Conservation (phyloP, 495 filamentous ascomycete species). For the Friedmanniomyces simplex region DNA sequence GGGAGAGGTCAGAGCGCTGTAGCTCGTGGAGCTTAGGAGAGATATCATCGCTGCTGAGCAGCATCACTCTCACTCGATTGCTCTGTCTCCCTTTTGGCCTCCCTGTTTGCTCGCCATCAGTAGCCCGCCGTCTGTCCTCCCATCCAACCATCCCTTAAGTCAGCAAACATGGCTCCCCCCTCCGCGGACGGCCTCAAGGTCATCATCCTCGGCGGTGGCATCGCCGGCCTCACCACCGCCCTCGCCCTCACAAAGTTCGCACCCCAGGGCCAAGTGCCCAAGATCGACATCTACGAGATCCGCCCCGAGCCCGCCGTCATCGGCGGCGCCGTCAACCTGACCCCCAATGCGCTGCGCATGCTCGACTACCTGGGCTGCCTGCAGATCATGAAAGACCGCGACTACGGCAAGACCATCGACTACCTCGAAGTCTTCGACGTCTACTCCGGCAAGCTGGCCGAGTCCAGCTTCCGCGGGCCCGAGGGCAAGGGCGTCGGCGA, state of each 20-base stretch:
- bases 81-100: background rate
- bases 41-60: background rate
- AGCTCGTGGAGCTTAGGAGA: background rate
- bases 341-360: constrained; percentile 49
- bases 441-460: constrained; percentile 36
- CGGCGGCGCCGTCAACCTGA: constrained; percentile 53
- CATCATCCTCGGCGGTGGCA: constrained; percentile 46
- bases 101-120: background rate
- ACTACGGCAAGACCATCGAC: constrained; percentile 34
- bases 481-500: constrained; percentile 26
- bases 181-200: constrained; percentile 19
- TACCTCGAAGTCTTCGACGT: constrained; percentile 40
- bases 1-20: background rate
- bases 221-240: constrained; percentile 45
- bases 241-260: constrained; percentile 41
- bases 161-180: constrained; percentile 15
- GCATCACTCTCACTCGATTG: background rate
- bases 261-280: constrained; percentile 36
- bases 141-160: background rate
- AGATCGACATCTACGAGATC: constrained; percentile 48
- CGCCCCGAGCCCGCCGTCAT: constrained; percentile 46
- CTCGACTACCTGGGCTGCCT: constrained; percentile 47
- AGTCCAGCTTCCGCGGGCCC: constrained; percentile 25
- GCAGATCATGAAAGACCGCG: constrained; percentile 31
- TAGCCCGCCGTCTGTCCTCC: background rate